Conservation (phyloP, 2,329 filamentous ascomycete species). For the Cladorrhinum sp. region DNA sequence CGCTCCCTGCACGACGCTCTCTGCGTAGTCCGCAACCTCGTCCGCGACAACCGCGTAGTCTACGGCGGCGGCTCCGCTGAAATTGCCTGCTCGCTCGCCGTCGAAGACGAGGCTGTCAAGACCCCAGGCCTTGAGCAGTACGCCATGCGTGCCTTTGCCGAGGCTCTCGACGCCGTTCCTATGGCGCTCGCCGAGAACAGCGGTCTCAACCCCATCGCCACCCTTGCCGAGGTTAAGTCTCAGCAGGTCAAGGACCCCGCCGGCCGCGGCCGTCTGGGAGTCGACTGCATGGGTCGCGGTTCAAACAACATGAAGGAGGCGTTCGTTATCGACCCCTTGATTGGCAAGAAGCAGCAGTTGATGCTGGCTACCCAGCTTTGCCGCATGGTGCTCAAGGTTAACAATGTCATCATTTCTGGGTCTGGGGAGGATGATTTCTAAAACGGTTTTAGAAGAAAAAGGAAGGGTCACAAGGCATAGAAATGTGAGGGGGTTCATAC, state of each 20-base stretch:
- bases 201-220: conserved; percentile 92
- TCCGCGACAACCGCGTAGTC: conserved; percentile 93
- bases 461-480: not conserved
- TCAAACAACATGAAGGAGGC: conserved; percentile 97
- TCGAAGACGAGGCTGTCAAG: conserved; percentile 92
- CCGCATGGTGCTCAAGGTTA: conserved; percentile 96
- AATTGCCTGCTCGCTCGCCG: conserved; percentile 93
- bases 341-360: conserved; percentile 96
- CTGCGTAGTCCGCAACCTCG: conserved; percentile 94
- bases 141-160: conserved; percentile 95
- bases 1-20: conserved; percentile 95
- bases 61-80: conserved; percentile 97
- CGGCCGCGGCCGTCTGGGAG: conserved; percentile 67
- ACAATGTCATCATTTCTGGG: conserved; percentile 92
- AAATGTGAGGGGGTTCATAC: not conserved
- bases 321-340: conserved; percentile 97
- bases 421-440: conserved; percentile 86
- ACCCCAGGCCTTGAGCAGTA: conserved; percentile 98
- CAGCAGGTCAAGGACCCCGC: conserved; percentile 78
- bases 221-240: conserved; percentile 90
- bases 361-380: conserved; percentile 95
- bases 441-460: conserved; percentile 18
- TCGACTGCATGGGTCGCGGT: conserved; percentile 96
- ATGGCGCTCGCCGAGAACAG: conserved; percentile 98
- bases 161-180: conserved; percentile 87